These are phyloP conservation scores for Tieghemostelium lacteum DNA, from an alignment of 78 protist genomes.

Conservation along the genomic window DNA sequence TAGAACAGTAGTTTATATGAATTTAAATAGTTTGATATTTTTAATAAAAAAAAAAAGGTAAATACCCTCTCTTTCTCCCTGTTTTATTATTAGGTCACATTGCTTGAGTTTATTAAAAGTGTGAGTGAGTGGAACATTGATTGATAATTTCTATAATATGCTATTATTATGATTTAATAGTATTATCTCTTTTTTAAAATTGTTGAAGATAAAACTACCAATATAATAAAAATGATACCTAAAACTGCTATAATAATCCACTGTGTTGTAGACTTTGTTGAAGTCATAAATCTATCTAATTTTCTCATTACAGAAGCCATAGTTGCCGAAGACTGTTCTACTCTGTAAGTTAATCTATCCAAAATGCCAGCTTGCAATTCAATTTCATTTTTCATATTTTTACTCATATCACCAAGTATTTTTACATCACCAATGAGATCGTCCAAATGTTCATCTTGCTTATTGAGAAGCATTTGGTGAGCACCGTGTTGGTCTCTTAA, in stretches of 20 bases:
- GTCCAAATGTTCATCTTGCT: slow-evolving; percentile 57
- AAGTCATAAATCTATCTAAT: slow-evolving; percentile 62
- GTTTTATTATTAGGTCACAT: too few relatives aligned
- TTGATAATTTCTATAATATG: too few relatives aligned
- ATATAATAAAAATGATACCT: slow-evolving; percentile 41
- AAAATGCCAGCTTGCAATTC: slow-evolving; percentile 36
- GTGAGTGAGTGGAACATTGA: too few relatives aligned
- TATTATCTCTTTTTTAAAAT: slow-evolving; percentile 22
- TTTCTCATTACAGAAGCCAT: slow-evolving; percentile 65
- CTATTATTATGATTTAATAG: background rate
- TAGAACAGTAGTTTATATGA: too few relatives aligned
- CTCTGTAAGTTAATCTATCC: slow-evolving; percentile 50
- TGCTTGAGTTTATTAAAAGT: too few relatives aligned
- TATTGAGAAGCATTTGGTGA: slow-evolving; percentile 2
- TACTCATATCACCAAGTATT: slow-evolving; percentile 46
- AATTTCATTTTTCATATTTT: slow-evolving; percentile 15
- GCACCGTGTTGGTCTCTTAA: slow-evolving; percentile 6
- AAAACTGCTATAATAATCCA: slow-evolving; percentile 66
- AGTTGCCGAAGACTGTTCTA: slow-evolving; percentile 16
- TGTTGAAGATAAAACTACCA: slow-evolving; percentile 34
- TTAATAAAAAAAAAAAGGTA: too few relatives aligned
- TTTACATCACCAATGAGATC: background rate
- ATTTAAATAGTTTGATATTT: too few relatives aligned
- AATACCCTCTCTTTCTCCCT: too few relatives aligned
- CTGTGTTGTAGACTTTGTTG: slow-evolving; percentile 54